Evolutionary conservation across 2,329 filamentous ascomycete genomes (phyloP).

Genomic region (Trichoderma atrobrunneum): DNA sequence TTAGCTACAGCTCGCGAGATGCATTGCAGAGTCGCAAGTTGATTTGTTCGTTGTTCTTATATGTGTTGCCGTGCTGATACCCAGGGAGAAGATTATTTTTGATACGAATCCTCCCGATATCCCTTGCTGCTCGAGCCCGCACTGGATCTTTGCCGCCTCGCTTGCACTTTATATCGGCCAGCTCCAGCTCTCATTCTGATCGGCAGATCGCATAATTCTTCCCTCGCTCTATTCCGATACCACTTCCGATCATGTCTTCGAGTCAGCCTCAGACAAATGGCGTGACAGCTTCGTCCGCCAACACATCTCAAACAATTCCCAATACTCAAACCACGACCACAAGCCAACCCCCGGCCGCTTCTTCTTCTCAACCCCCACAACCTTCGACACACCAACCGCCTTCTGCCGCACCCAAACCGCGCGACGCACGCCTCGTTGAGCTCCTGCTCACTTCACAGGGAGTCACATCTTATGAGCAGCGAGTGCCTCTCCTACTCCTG

Average conservation of each 20-base stretch:
- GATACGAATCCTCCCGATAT: not conserved
- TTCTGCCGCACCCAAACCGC: slow-evolving; percentile 56
- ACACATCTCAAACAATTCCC: slow-evolving; percentile 36
- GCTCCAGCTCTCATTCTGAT: not conserved
- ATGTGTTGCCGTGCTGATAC: not conserved
- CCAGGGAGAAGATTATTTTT: not conserved
- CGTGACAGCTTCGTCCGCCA: slow-evolving; percentile 41
- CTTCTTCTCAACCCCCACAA: slow-evolving; percentile 23
- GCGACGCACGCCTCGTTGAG: slow-evolving; percentile 77
- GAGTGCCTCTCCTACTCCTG: slow-evolving; percentile 77
- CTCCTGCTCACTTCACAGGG: slow-evolving; percentile 76
- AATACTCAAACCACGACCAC: slow-evolving; percentile 36
- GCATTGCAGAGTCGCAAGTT: not conserved
- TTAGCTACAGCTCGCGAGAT: not conserved
- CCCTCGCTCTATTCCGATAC: not conserved
- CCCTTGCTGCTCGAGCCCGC: not conserved
- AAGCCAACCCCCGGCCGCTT: slow-evolving; percentile 28
- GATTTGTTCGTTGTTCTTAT: not conserved
- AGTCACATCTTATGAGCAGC: slow-evolving; percentile 75
- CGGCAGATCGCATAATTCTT: not conserved
- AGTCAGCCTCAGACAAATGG: slow-evolving; percentile 55
- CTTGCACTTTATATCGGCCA: not conserved
- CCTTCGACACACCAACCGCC: slow-evolving; percentile 28
- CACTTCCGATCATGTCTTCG: slow-evolving; percentile 31
- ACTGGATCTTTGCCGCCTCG: not conserved